Conservation (phyloP, 1,139 yeast genomes). For the Kazachstania sp. region DNA sequence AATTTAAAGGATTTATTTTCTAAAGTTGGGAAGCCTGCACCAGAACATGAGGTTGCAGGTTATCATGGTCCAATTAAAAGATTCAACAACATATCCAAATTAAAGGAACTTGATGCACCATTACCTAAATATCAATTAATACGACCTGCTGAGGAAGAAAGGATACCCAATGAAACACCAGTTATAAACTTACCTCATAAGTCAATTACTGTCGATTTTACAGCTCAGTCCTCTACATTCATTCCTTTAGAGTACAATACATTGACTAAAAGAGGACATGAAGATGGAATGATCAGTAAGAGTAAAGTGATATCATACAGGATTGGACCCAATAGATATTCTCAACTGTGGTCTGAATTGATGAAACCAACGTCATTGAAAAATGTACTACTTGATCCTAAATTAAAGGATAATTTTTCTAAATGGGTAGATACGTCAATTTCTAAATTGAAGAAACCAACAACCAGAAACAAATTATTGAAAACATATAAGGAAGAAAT, state of each 20-base stretch:
- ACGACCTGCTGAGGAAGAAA: slow-evolving; percentile 6
- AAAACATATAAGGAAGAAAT: slow-evolving; percentile 18
- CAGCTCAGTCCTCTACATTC: neutral
- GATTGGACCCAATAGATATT: slow-evolving; percentile 3
- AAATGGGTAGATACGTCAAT: slow-evolving; percentile 48
- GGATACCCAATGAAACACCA: too few relatives aligned
- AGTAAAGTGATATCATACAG: neutral
- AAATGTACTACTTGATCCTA: slow-evolving; percentile 34
- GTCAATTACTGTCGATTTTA: neutral
- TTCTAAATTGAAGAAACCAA: slow-evolving; percentile 33
- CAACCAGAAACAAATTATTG: slow-evolving; percentile 32
- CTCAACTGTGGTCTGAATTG: slow-evolving; percentile 37
- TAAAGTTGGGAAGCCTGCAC: slow-evolving; percentile 2
- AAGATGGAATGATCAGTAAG: neutral
- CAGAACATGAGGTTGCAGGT: neutral
- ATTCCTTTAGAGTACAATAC: slow-evolving; percentile 9
- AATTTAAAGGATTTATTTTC: slow-evolving; percentile 16
- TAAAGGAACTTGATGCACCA: slow-evolving; percentile 15
- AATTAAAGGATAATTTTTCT: slow-evolving; percentile 28
- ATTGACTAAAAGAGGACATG: slow-evolving; percentile 6
- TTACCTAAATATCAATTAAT: slow-evolving; percentile 14
- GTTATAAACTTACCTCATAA: slow-evolving; percentile 6
- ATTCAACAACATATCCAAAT: slow-evolving; percentile 13
- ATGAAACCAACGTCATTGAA: slow-evolving; percentile 37
- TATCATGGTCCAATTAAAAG: slow-evolving; percentile 8